A percentile compares a stretch with the other conserved stretches of the same genome.
These are phyloP conservation scores for Acer negundo DNA, from an alignment of 345 rosid species.

Conservation along the genomic window DNA sequence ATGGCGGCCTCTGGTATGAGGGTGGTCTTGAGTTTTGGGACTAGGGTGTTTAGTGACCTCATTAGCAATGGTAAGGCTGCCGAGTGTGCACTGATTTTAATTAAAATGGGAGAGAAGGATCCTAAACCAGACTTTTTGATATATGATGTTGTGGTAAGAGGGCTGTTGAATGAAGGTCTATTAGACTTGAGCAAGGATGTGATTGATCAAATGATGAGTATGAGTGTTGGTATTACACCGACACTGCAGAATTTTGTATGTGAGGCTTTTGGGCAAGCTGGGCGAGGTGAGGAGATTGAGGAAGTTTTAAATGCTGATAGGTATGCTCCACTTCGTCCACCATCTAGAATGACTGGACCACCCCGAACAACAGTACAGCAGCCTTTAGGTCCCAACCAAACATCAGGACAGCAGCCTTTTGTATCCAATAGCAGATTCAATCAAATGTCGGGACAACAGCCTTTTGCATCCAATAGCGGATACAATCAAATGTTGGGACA, in stretches of 20 bases:
- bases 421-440: not conserved
- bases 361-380: conserved; percentile 22
- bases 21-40: conserved; percentile 88
- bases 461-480: not conserved
- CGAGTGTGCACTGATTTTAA: conserved; percentile 68
- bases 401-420: conserved; percentile 2
- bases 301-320: conserved; percentile 51
- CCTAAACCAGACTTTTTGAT: conserved; percentile 86
- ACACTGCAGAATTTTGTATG: conserved; percentile 49
- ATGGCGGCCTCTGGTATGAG: conserved; percentile 83
- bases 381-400: conserved; percentile 10
- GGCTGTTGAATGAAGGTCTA: conserved; percentile 69
- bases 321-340: conserved; percentile 23
- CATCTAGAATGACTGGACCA: conserved; percentile 27
- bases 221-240: conserved; percentile 67
- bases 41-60: conserved; percentile 64
- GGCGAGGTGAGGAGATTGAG: conserved; percentile 66
- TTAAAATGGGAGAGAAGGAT: conserved; percentile 87
- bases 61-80: conserved; percentile 68
- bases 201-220: conserved; percentile 66
- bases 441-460: conserved; percentile 6
- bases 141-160: conserved; percentile 83
- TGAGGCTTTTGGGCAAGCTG: conserved; percentile 56
- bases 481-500: not conserved
- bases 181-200: conserved; percentile 58